Evolutionary conservation across 352 stramenopile genomes (phyloP).

Genomic region (Globisporangium okanoganense): DNA sequence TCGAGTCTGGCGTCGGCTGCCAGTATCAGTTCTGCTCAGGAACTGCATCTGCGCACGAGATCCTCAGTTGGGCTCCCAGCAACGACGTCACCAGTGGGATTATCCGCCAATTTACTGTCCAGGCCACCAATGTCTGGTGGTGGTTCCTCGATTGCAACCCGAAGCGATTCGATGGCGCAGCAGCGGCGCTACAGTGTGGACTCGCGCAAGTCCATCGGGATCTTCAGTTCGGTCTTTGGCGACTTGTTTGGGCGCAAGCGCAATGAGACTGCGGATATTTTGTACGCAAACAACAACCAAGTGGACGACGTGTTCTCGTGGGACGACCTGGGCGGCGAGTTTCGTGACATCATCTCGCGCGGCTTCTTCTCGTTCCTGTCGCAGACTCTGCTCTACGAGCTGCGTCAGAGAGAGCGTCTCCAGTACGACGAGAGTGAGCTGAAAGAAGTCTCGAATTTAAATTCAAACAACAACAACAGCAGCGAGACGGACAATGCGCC

Average conservation of each 20-base stretch:
- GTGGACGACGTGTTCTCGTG: constrained; percentile 55
- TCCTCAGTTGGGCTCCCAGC: constrained; percentile 5
- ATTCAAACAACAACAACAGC: background rate
- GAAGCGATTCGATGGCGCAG: background rate
- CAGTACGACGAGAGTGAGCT: constrained; percentile 24
- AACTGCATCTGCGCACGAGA: constrained; percentile 3
- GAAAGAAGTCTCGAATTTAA: background rate
- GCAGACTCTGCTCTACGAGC: constrained; percentile 35
- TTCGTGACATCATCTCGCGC: constrained; percentile 53
- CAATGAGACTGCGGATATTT: constrained; percentile 42
- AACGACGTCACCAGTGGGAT: background rate
- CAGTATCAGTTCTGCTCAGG: background rate
- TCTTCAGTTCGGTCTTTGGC: constrained; percentile 62
- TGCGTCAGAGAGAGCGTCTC: constrained; percentile 23
- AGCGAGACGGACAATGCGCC: constrained; percentile 10
- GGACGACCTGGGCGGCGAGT: constrained; percentile 62
- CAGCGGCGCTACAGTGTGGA: constrained; percentile 59
- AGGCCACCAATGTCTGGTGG: background rate
- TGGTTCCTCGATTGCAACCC: constrained; percentile 3
- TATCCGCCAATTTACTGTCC: background rate
- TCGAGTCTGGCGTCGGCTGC: constrained; percentile 10
- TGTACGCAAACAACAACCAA: constrained; percentile 28
- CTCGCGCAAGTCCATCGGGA: constrained; percentile 34
- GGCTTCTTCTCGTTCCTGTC: constrained; percentile 66
- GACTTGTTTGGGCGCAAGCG: constrained; percentile 69